Evolutionary conservation across 106 monocot genomes (phyloP).

Genomic region (Dendrobium catenatum): DNA sequence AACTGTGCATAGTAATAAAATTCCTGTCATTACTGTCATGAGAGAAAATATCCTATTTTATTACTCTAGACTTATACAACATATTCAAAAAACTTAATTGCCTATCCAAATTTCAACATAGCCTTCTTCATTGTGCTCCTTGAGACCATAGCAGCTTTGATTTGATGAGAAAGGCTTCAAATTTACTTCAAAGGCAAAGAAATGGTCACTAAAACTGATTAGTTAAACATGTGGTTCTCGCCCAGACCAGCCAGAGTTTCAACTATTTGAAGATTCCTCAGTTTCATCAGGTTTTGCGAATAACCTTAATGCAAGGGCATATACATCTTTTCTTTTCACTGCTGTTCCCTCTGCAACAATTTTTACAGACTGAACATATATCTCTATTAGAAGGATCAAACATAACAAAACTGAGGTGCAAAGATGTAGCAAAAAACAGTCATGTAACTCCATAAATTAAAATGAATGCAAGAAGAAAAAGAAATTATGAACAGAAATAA

Average conservation of each 20-base stretch:
- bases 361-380: conserved; percentile 51
- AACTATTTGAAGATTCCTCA: neutral
- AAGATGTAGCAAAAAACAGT: neutral
- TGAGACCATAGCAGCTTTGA: neutral
- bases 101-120: neutral
- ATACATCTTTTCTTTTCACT: conserved; percentile 57
- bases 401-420: neutral
- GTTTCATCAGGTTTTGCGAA: conserved; percentile 28
- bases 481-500: neutral
- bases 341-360: conserved; percentile 53
- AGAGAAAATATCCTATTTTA: too few relatives aligned
- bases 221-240: neutral
- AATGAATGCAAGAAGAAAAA: neutral
- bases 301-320: conserved; percentile 58
- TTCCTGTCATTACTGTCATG: too few relatives aligned
- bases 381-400: conserved; percentile 3
- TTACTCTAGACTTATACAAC: neutral
- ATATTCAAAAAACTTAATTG: neutral
- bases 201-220: neutral
- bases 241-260: neutral
- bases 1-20: too few relatives aligned
- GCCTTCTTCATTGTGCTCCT: too few relatives aligned
- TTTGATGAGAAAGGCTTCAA: neutral
- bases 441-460: neutral
- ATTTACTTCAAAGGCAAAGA: neutral